phyloP scores from a whole-genome alignment of 2,329 filamentous ascomycete genomes.

The Fusarium sp. region DNA sequence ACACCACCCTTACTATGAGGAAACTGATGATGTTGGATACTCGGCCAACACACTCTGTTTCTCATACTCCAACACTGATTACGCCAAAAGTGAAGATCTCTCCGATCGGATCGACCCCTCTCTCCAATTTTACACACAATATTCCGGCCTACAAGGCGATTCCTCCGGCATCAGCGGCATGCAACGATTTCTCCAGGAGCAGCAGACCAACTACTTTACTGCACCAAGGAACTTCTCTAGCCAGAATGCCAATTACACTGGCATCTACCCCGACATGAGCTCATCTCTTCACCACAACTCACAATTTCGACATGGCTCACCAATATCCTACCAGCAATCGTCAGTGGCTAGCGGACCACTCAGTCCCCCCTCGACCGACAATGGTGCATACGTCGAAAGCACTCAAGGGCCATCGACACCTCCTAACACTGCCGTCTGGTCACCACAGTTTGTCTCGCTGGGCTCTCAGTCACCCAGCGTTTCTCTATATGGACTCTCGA shows the following conservation, averaged over 20 bases:
- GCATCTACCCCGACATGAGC: slow-evolving; percentile 11
- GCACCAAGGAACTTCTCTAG: not conserved
- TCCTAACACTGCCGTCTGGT: slow-evolving; percentile 28
- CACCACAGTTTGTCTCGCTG: slow-evolving; percentile 16
- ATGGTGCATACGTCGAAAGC: slow-evolving; percentile 32
- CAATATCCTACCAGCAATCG: slow-evolving; percentile 38
- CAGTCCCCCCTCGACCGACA: slow-evolving; percentile 37
- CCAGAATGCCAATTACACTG: not conserved
- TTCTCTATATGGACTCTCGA: slow-evolving; percentile 29
- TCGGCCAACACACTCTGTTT: not conserved
- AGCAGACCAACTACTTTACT: slow-evolving; percentile 11
- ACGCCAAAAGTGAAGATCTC: slow-evolving; percentile 16
- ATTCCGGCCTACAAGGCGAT: slow-evolving; percentile 1
- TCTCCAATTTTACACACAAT: slow-evolving; percentile 15
- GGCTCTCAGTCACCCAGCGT: slow-evolving; percentile 28
- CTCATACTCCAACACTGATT: not conserved
- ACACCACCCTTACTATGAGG: slow-evolving; percentile 1
- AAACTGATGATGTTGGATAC: not conserved
- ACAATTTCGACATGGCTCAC: slow-evolving; percentile 34
- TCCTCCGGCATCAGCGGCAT: slow-evolving; percentile 14
- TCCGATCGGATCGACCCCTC: slow-evolving; percentile 27
- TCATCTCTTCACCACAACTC: slow-evolving; percentile 6
- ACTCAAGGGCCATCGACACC: slow-evolving; percentile 40
- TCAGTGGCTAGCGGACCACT: slow-evolving; percentile 34
- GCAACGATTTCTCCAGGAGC: slow-evolving; percentile 39